A percentile compares a stretch with the other conserved stretches of the same genome.
Evolutionary conservation across 1,284 basidiomycete genomes (phyloP).

Genomic region (Filobasidium uniguttulatum): DNA sequence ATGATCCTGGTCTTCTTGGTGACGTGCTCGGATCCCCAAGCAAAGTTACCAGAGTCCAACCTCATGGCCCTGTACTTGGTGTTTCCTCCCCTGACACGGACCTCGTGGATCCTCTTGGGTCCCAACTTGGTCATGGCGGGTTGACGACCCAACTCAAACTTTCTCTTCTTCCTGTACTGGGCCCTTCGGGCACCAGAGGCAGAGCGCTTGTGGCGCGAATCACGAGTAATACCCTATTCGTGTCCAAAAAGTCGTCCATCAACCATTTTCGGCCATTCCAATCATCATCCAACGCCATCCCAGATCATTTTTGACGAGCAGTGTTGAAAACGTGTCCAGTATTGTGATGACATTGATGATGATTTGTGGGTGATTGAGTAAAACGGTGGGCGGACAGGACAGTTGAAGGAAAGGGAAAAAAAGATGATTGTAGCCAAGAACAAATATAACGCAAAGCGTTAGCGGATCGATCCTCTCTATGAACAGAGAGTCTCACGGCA

Average conservation of each 20-base stretch:
- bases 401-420: not conserved
- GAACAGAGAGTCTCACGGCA: not conserved
- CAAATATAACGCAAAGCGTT: constrained; percentile 3
- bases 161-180: constrained; percentile 90
- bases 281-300: not conserved
- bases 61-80: constrained; percentile 84
- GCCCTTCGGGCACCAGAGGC: constrained; percentile 83
- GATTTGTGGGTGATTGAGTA: not conserved
- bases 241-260: too few species aligned
- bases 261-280: too few species aligned
- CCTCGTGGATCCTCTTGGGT: constrained; percentile 78
- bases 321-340: not conserved
- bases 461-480: constrained; percentile 1
- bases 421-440: not conserved
- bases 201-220: constrained; percentile 89
- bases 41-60: constrained; percentile 88
- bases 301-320: not conserved
- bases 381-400: not conserved
- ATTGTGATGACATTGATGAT: not conserved
- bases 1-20: constrained; percentile 91
- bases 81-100: constrained; percentile 87
- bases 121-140: constrained; percentile 90
- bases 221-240: constrained; percentile 75
- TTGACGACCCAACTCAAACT: constrained; percentile 95
- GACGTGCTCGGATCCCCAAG: constrained; percentile 83